These are phyloP conservation scores for Podila clonocystis DNA, from an alignment of 192 early-diverging fungal genomes.

Conservation along the genomic window DNA sequence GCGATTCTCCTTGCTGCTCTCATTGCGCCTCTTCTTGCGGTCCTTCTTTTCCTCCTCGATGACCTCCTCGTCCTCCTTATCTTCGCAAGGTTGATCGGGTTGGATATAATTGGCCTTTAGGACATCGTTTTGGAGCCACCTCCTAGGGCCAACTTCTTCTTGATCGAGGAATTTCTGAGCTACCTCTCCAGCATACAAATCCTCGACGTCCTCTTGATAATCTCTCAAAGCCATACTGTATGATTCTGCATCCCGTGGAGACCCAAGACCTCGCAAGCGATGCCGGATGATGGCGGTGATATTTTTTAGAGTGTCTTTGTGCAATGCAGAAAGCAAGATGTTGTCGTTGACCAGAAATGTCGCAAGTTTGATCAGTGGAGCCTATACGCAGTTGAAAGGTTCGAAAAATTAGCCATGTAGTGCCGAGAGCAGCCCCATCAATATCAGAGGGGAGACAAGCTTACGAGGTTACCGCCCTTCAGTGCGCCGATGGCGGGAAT, in stretches of 20 bases:
- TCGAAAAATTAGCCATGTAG: background rate
- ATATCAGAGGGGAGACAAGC: too few species aligned
- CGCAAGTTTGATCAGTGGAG: constrained; percentile 8
- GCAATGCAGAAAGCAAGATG: background rate
- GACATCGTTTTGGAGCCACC: background rate
- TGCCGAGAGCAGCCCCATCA: background rate
- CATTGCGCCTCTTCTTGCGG: background rate
- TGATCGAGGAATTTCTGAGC: too few species aligned
- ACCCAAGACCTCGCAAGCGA: background rate
- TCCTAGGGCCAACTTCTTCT: background rate
- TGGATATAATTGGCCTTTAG: background rate
- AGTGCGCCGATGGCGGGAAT: constrained; percentile 9
- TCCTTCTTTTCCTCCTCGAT: background rate
- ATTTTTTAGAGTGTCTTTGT: constrained; percentile 8
- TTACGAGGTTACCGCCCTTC: background rate
- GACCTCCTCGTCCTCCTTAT: background rate
- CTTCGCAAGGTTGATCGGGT: background rate
- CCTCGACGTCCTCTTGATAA: background rate
- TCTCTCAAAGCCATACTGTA: background rate
- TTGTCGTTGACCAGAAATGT: background rate
- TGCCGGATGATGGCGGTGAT: background rate
- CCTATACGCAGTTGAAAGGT: background rate
- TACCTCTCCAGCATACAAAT: background rate
- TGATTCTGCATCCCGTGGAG: background rate
- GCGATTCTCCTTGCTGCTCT: too few species aligned